phyloP scores from a whole-genome alignment of 2,329 filamentous ascomycete species.

The Lecanosticta acicola region DNA sequence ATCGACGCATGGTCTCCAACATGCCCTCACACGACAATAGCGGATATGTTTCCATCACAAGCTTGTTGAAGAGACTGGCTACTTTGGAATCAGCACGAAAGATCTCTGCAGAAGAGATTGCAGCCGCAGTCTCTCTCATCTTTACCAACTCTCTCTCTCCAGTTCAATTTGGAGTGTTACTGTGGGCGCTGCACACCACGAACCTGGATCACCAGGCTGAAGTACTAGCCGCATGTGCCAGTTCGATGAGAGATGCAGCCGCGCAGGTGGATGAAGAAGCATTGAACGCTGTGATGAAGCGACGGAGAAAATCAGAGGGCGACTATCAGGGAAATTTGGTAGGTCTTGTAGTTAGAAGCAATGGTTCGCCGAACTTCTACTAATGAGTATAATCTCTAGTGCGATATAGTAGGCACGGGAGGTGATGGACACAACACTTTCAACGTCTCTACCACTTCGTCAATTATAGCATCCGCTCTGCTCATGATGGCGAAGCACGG shows the following conservation, averaged over 20 bases:
- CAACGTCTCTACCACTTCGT: slow-evolving; percentile 94
- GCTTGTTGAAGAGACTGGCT: slow-evolving; percentile 64
- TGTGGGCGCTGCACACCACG: slow-evolving; percentile 90
- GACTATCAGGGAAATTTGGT: slow-evolving; percentile 78
- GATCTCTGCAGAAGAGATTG: slow-evolving; percentile 75
- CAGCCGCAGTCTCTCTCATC: slow-evolving; percentile 81
- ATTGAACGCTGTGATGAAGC: slow-evolving; percentile 57
- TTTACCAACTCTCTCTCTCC: slow-evolving; percentile 87
- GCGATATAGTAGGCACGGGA: slow-evolving; percentile 95
- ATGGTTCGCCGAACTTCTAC: neutral
- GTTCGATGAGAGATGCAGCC: slow-evolving; percentile 76
- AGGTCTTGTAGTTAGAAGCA: slow-evolving; percentile 39
- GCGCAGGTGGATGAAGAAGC: slow-evolving; percentile 61
- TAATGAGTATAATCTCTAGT: too few relatives aligned
- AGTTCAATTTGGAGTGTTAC: slow-evolving; percentile 76
- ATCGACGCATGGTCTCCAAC: too few relatives aligned
- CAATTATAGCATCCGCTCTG: slow-evolving; percentile 80
- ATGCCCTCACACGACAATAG: slow-evolving; percentile 14
- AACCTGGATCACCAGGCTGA: slow-evolving; percentile 76
- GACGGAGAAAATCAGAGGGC: slow-evolving; percentile 60
- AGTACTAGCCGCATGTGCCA: slow-evolving; percentile 78
- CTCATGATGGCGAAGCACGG: slow-evolving; percentile 91
- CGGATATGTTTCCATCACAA: slow-evolving; percentile 54
- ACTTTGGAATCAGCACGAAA: slow-evolving; percentile 36
- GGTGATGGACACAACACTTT: slow-evolving; percentile 96